Evolutionary conservation across 164 flowering plant species (phyloP), one percentile per base, ranked within the genome.

Genomic region (Magnolia officinalis): DNA sequence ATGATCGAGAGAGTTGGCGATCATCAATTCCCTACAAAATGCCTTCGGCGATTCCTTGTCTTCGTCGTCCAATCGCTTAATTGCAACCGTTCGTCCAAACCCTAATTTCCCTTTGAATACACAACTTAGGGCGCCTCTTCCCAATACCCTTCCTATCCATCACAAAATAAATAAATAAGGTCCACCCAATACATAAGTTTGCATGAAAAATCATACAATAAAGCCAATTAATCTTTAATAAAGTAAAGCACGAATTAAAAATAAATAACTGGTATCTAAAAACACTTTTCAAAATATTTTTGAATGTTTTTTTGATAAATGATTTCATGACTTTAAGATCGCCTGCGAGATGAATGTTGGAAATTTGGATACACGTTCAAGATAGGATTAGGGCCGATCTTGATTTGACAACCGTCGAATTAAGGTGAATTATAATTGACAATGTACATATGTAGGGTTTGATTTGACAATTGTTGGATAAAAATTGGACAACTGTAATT

Each of bases 81-180:
- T 90, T 8, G 98, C 98, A 69, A 95, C 95, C 8, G 88, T 66
- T 81, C 92, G 88, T 73, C 90, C 79, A 71, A 90, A 71, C 55
- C 98, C 94, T 68, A 93, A 81, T 82, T 85, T 88, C 49, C 97
- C 98, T 78, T 89, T 88, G 77, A 90, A 93, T 2, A 95, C 98
- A 86, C 84, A 93, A 84, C 98, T 93, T 83, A 86, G 78, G 16
- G 97, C 97, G 70, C 98, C 98, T 88, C 97, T 90, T 29, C 98
- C 98, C 88, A 95, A 79, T 19, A 95, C 93, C 82, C 95, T 90
- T 6, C 88, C 97, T 95, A 85, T 45, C 9, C 50, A 67, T 24
- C 49, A 67, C 4, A 10, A 14, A 31, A 18, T 67, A 4, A 9
- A 20, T 20, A 4, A 26, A 26, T 11, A 67, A 23, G 29, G 26